A percentile compares a stretch with the other conserved stretches of the same genome.
These are phyloP conservation scores for Blastobotrys ciferrii DNA, from an alignment of 1,139 yeast genomes.

Conservation along the genomic window DNA sequence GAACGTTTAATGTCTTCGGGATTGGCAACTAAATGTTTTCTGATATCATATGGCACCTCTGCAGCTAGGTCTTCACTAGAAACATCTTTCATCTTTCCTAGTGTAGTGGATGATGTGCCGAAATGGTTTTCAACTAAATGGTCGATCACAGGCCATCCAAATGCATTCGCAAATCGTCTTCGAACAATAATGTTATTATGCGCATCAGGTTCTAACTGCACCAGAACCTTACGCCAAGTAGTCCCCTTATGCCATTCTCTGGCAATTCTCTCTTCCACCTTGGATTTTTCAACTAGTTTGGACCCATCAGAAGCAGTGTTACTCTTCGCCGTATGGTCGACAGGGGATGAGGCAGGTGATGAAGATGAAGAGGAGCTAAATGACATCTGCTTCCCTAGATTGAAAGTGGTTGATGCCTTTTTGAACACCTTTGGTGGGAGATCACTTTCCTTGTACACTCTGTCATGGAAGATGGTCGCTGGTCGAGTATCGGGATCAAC, in stretches of 20 bases:
- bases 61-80: not conserved
- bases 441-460: constrained; percentile 62
- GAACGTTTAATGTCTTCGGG: not conserved
- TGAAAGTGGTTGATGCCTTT: constrained; percentile 22
- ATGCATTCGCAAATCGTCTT: constrained; percentile 86
- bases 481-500: constrained; percentile 60
- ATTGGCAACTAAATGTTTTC: not conserved
- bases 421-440: constrained; percentile 50
- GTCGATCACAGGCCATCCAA: constrained; percentile 92
- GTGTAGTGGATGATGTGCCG: constrained; percentile 10
- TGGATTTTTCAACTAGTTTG: constrained; percentile 38
- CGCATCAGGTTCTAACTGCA: constrained; percentile 85
- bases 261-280: constrained; percentile 80
- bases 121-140: constrained; percentile 75
- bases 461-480: constrained; percentile 71
- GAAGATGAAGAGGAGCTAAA: constrained; percentile 5
- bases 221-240: constrained; percentile 92
- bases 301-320: constrained; percentile 9
- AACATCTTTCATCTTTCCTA: not conserved
- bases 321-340: constrained; percentile 10
- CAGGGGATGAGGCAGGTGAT: not conserved
- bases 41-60: not conserved
- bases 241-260: constrained; percentile 80
- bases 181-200: constrained; percentile 92
- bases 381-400: constrained; percentile 5